These are phyloP conservation scores for Talaromyces sp. DNA, from an alignment of 2,329 filamentous ascomycete genomes.

Conservation along the genomic window DNA sequence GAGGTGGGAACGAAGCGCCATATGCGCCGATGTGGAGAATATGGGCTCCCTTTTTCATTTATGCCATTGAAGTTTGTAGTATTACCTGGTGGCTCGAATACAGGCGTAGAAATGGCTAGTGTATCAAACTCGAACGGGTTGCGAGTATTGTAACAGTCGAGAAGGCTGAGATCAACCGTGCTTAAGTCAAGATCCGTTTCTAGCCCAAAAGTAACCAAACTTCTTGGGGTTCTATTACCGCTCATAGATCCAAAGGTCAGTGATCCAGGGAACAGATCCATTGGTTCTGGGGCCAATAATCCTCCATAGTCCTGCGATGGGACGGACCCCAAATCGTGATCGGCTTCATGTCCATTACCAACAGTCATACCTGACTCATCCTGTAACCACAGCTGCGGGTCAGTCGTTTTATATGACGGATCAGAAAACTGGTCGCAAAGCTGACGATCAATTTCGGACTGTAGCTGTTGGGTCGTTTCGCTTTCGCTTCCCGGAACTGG, in stretches of 20 bases:
- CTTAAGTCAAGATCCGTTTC: conserved; percentile 23
- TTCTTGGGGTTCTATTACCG: conserved; percentile 12
- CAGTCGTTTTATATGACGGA: not conserved
- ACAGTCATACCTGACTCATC: not conserved
- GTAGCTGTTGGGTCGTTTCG: not conserved
- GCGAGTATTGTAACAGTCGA: conserved; percentile 26
- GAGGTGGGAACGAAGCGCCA: conserved; percentile 28
- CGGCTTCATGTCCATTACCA: not conserved
- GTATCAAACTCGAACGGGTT: conserved; percentile 24
- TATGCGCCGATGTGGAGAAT: conserved; percentile 17
- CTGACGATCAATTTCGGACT: not conserved
- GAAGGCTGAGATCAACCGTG: conserved; percentile 27
- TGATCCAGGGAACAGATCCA: not conserved
- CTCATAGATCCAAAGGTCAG: conserved; percentile 1
- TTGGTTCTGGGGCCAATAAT: not conserved
- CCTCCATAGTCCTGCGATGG: not conserved
- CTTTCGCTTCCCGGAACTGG: not conserved
- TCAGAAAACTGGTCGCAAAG: not conserved
- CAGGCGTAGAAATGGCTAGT: not conserved
- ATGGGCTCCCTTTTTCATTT: conserved; percentile 2
- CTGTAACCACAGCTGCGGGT: not conserved
- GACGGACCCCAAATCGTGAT: not conserved
- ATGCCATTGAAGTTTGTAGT: not conserved
- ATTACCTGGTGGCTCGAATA: not conserved
- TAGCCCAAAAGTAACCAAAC: conserved; percentile 12